A percentile compares a stretch with the other conserved stretches of the same genome.
Evolutionary conservation across 495 filamentous ascomycete genomes (phyloP).

Genomic region (Annulohypoxylon bovei): DNA sequence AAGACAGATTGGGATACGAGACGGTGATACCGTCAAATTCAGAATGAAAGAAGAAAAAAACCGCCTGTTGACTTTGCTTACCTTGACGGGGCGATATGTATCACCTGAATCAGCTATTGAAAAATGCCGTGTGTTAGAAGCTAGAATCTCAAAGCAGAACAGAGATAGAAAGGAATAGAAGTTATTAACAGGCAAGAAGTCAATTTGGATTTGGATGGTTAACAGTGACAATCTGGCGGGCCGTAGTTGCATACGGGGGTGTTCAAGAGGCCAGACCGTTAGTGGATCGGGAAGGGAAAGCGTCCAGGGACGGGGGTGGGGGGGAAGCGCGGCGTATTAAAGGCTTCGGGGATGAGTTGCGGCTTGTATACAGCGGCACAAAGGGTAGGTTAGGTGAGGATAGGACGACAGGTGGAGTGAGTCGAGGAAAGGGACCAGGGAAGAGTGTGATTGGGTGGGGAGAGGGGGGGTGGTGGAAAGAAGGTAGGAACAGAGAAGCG

Average conservation of each 20-base stretch:
- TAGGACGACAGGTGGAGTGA: slow-evolving; percentile 51
- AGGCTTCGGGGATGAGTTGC: slow-evolving; percentile 42
- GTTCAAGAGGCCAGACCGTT: slow-evolving; percentile 46
- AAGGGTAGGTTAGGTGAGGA: slow-evolving; percentile 47
- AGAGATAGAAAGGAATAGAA: slow-evolving; percentile 27
- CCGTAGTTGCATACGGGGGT: slow-evolving; percentile 48
- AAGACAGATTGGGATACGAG: slow-evolving; percentile 3
- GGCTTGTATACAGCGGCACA: slow-evolving; percentile 44
- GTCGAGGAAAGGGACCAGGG: slow-evolving; percentile 40
- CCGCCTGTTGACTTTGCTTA: slow-evolving; percentile 19
- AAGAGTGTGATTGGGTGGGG: slow-evolving; percentile 44
- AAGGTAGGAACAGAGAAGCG: slow-evolving; percentile 38
- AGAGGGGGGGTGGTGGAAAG: slow-evolving; percentile 23
- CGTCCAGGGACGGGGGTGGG: slow-evolving; percentile 43
- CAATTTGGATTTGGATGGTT: slow-evolving; percentile 24
- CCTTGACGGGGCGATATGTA: slow-evolving; percentile 60
- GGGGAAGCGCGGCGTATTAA: slow-evolving; percentile 47
- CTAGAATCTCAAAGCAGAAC: slow-evolving; percentile 32
- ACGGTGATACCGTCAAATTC: neutral
- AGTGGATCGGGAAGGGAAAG: slow-evolving; percentile 48
- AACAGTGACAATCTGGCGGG: slow-evolving; percentile 39
- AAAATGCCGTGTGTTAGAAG: slow-evolving; percentile 51
- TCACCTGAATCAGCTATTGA: slow-evolving; percentile 62
- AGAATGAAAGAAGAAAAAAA: neutral
- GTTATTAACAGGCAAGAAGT: slow-evolving; percentile 27